These are phyloP conservation scores for Fagopyrum esculentum DNA, from an alignment of 148 eudicot species.

Conservation along the genomic window DNA sequence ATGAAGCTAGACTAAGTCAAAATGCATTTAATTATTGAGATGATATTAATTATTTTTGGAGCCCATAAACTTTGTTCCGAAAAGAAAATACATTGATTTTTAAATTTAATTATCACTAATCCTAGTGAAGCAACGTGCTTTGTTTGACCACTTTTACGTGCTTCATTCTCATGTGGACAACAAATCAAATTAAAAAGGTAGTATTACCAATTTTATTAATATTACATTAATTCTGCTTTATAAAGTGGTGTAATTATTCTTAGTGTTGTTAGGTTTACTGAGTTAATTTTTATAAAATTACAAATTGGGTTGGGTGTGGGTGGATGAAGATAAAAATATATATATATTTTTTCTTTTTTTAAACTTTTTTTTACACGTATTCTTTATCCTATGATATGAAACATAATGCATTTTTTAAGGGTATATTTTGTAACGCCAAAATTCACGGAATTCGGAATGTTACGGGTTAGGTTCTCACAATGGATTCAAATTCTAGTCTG, in stretches of 20 bases:
- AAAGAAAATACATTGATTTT: background rate
- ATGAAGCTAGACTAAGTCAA: background rate
- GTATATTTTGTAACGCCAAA: no score
- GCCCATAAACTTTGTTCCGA: background rate
- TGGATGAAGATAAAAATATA: no score
- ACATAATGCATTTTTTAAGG: no score
- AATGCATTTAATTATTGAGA: background rate
- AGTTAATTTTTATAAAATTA: no score
- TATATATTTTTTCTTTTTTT: no score
- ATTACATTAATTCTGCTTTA: background rate
- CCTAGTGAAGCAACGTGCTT: background rate
- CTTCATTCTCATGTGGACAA: background rate
- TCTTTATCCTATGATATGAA: no score
- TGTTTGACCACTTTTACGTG: conserved; percentile 6
- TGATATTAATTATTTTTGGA: background rate
- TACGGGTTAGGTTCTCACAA: no score
- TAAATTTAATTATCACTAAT: background rate
- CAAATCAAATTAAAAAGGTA: background rate
- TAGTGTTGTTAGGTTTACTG: no score
- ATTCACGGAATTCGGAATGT: no score
- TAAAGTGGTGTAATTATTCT: background rate
- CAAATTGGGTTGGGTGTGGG: no score
- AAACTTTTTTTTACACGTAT: no score
- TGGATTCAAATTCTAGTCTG: no score
- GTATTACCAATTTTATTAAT: background rate